Evolutionary conservation across 2,329 filamentous ascomycete species (phyloP).

Genomic region (Saccharata proteae): DNA sequence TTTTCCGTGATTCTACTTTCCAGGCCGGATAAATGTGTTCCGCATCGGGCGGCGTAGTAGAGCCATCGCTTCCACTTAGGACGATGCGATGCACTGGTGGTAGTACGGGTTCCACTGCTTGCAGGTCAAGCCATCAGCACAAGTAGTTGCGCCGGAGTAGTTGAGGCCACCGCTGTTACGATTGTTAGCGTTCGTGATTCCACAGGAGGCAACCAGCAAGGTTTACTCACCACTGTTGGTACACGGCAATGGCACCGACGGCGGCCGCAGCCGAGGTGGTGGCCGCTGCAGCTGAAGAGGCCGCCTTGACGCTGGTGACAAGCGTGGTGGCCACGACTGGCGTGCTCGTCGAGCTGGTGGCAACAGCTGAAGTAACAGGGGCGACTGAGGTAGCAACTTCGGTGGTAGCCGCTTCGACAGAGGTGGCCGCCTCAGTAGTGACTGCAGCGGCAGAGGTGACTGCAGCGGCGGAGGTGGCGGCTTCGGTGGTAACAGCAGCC

Average conservation of each 20-base stretch:
- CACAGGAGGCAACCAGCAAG: too few relatives aligned
- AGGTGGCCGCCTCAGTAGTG: constrained; percentile 9
- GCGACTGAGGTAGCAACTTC: constrained; percentile 1
- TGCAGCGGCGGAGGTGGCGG: constrained; percentile 9
- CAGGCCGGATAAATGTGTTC: too few relatives aligned
- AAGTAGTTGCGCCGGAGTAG: constrained; percentile 26
- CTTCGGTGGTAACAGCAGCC: constrained; percentile 2
- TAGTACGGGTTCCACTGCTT: constrained; percentile 28
- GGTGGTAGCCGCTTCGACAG: constrained; percentile 7
- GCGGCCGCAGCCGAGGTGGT: constrained; percentile 9
- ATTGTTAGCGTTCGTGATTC: too few relatives aligned
- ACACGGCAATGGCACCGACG: constrained; percentile 19
- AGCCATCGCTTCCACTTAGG: neutral
- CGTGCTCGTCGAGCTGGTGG: constrained; percentile 9
- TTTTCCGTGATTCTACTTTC: too few relatives aligned
- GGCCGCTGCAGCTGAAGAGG: constrained; percentile 7
- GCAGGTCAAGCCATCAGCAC: constrained; percentile 26
- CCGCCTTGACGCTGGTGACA: constrained; percentile 7
- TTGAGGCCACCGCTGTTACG: constrained; percentile 24
- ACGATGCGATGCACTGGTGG: constrained; percentile 31
- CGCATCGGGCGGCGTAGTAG: too few relatives aligned
- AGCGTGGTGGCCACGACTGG: constrained; percentile 8
- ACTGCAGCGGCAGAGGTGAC: constrained; percentile 11
- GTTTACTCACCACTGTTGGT: too few relatives aligned
- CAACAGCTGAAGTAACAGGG: constrained; percentile 9